Conservation (phyloP, 169 alveolate genomes). For the Ichthyophthirius multifiliis region DNA sequence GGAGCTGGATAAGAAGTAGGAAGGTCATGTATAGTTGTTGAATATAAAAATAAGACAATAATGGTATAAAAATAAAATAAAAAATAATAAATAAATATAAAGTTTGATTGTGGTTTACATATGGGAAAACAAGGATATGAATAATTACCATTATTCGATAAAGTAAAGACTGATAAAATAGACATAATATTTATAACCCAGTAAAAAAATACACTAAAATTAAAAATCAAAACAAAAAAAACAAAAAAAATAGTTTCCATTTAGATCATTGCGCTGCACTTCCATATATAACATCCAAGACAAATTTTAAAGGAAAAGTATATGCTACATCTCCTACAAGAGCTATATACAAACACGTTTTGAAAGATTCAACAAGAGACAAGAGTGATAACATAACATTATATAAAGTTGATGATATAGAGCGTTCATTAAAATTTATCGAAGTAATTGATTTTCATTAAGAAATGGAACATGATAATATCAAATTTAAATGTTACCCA, state of each 20-base stretch:
- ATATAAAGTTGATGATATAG: conserved; percentile 92
- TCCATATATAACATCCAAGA: conserved; percentile 93
- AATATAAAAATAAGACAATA: conserved; percentile 90
- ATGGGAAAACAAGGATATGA: conserved; percentile 97
- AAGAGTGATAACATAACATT: conserved; percentile 76
- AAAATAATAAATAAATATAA: neutral
- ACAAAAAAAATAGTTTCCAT: conserved; percentile 81
- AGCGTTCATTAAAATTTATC: conserved; percentile 85
- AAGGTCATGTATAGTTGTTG: conserved; percentile 94
- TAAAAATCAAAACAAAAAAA: neutral
- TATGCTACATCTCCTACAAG: conserved; percentile 97
- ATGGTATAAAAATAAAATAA: conserved; percentile 51
- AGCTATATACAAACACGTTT: conserved; percentile 92
- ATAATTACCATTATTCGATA: conserved; percentile 97
- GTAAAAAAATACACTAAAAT: neutral
- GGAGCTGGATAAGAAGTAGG: conserved; percentile 94
- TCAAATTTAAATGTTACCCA: conserved; percentile 92
- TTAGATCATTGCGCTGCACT: conserved; percentile 98
- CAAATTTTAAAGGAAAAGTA: conserved; percentile 93
- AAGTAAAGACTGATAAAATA: conserved; percentile 91
- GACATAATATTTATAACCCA: conserved; percentile 96
- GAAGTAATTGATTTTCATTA: conserved; percentile 93
- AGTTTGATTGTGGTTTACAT: conserved; percentile 99
- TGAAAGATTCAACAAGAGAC: conserved; percentile 89
- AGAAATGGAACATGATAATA: conserved; percentile 89